Evolutionary conservation across 345 rosid species (phyloP), one percentile per base, ranked within the genome.

Genomic region (Eucalyptus pauciflora): DNA sequence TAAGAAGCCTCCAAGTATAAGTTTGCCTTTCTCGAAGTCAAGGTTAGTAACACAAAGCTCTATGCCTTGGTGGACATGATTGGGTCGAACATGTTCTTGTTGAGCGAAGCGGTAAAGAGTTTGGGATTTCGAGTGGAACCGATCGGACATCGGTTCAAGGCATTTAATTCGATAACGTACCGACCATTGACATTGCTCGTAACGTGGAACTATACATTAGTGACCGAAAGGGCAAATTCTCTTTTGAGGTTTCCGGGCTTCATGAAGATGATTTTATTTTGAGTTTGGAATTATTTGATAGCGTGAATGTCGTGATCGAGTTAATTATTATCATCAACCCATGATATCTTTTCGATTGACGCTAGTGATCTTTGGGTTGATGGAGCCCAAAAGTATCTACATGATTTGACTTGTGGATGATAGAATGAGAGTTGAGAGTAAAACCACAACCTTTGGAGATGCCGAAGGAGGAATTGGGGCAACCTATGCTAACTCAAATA

Each of bases 261-360:
- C 14, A 60, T 12, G 14, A 25, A 27, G 7, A 60, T 60, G 31
- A 27, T 27, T 0, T 27, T 60, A 60, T 5, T 27, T 60, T 60
- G 67, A 6, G 67, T 60, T 60, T 60, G 31, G 31, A 60, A 60
- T 25, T 60, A 12, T 27, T 60, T 12, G 14, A 27, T 25, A 60
- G 31, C 6, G 1, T 0, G 15, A 12, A 27, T 27, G 31, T 0
- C 4, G 1, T 6, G 15, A 60, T 12, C 31, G 4, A n/a, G 15
- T 60, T 8, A 60, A 27, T 60, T 1, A 11, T 60, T 24, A 56
- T 56, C 29, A 24, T 6, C 29, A 22, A n/a, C n/a, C n/a, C n/a
- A n/a, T n/a, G n/a, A n/a, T 56, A 6, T 29, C 5, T 3, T 2
- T 56, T 56, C 1, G 6, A 56, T 56, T 10, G 29, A 24, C 10